Base-by-base conservation (phyloP, 768 basidiomycete genomes). In the Paxillus involutus region DNA sequence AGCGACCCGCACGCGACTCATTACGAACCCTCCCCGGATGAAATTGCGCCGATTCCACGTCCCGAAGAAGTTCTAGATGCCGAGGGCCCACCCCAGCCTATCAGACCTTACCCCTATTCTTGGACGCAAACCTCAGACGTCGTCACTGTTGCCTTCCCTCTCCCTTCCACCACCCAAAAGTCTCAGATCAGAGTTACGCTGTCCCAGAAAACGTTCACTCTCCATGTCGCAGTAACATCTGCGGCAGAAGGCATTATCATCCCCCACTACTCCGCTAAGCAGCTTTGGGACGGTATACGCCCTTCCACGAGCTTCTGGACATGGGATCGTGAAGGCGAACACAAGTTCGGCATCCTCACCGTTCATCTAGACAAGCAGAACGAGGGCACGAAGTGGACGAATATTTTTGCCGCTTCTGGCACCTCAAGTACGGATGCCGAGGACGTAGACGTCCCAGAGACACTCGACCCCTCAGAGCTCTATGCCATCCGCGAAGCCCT, bases 111-210 rank as follows among this genome's bases (percentile, higher is more conserved):
- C 26, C 89, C 94, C 0, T 98, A 94, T 70, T 91, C 92, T 2
- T 99, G 96, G 96, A 91, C 85, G 0, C 96, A 99, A 65, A 85
- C 88, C 4, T 68, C 82, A 1, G 92, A 94, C 66, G 83, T 90
- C 1, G 75, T 98, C 47, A 94, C 91, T 0, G 71, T 98, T 41
- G 86, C 85, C 0, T 85, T 98, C 64, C 84, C 91, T 6, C 77
- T 97, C n/a, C 91, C 91, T 2, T 80, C 88, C 0, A 76, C 72
- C 47, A 89, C 85, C 0, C 68, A 78, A 1, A 87, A 83, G 55
- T 76, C 78, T 21, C 74, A 77, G 42, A 89, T 96, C 66, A 81
- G 77, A 57, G 83, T 91, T 37, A 70, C 75, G 0, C 87, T 95
- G 67, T 81, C 85, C 8, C 73, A 78, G 6, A 79, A 79, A 56